Evolutionary conservation across 1,139 yeast genomes (phyloP).

Genomic region (Taphrina pruni): DNA sequence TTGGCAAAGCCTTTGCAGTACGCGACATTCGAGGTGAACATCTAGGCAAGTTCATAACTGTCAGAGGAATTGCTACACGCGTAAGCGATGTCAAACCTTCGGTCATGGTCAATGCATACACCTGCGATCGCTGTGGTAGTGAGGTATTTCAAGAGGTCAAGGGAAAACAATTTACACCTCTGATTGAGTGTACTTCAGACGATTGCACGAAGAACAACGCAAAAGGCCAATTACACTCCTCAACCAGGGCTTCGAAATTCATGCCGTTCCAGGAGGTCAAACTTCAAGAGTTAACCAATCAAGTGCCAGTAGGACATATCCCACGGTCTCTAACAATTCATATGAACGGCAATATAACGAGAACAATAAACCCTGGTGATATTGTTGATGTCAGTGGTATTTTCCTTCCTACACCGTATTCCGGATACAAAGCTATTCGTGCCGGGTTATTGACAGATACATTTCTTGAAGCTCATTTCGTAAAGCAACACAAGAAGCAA

Average conservation of each 20-base stretch:
- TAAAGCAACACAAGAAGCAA: constrained; percentile 86
- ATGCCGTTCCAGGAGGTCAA: constrained; percentile 93
- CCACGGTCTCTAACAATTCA: constrained; percentile 87
- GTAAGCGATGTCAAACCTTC: constrained; percentile 96
- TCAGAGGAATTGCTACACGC: constrained; percentile 92
- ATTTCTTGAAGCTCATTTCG: constrained; percentile 83
- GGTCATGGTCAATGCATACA: constrained; percentile 88
- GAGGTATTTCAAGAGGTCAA: constrained; percentile 96
- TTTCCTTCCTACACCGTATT: constrained; percentile 90
- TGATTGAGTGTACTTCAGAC: constrained; percentile 80
- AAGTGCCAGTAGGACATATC: constrained; percentile 97
- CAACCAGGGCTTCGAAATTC: constrained; percentile 95
- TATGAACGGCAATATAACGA: constrained; percentile 85
- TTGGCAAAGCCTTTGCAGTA: constrained; percentile 73
- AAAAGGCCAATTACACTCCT: constrained; percentile 88
- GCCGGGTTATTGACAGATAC: constrained; percentile 96
- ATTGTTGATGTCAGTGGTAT: constrained; percentile 91
- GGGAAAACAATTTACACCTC: constrained; percentile 81
- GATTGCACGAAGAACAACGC: constrained; percentile 79
- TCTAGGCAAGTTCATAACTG: constrained; percentile 85
- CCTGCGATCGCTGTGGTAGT: constrained; percentile 96
- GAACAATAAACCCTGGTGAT: constrained; percentile 92
- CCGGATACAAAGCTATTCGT: constrained; percentile 88
- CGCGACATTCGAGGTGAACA: constrained; percentile 84
- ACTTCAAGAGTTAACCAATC: constrained; percentile 91